Conservation (phyloP, 495 filamentous ascomycete species). For the Aspergillus biplanus region DNA sequence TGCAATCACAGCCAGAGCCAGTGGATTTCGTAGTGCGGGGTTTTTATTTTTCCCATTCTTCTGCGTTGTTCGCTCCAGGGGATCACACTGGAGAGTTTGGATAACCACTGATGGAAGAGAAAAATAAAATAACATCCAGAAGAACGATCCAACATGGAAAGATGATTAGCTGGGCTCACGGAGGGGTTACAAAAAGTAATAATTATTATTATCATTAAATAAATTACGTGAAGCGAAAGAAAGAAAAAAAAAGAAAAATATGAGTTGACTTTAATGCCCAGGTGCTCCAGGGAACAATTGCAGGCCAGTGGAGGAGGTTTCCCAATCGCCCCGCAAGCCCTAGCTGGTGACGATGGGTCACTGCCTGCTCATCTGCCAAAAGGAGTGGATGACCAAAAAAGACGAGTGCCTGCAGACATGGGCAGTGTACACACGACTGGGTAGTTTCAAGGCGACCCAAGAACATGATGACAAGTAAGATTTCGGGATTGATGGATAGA, state of each 20-base stretch:
- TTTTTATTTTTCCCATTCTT: slow-evolving; percentile 8
- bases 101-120: not conserved
- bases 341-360: slow-evolving; percentile 2
- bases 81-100: not conserved
- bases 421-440: slow-evolving; percentile 17
- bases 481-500: slow-evolving; percentile 11
- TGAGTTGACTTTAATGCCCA: not conserved
- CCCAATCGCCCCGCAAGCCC: slow-evolving; percentile 8
- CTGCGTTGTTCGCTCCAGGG: not conserved
- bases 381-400: slow-evolving; percentile 6
- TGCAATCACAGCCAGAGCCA: slow-evolving; percentile 16
- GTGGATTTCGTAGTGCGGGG: slow-evolving; percentile 16
- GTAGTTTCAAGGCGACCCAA: slow-evolving; percentile 13
- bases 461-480: slow-evolving; percentile 15
- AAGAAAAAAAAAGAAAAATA: not conserved
- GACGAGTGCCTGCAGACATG: slow-evolving; percentile 1
- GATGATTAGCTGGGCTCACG: too few species aligned
- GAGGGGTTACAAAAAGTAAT: too few species aligned
- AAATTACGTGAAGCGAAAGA: not conserved
- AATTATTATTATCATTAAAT: not conserved
- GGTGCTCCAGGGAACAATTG: not conserved
- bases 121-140: not conserved
- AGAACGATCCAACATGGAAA: not conserved
- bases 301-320: slow-evolving; percentile 1
- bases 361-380: slow-evolving; percentile 20